These are phyloP conservation scores for Exidia glandulosa DNA, from an alignment of 768 basidiomycete species.

Conservation along the genomic window DNA sequence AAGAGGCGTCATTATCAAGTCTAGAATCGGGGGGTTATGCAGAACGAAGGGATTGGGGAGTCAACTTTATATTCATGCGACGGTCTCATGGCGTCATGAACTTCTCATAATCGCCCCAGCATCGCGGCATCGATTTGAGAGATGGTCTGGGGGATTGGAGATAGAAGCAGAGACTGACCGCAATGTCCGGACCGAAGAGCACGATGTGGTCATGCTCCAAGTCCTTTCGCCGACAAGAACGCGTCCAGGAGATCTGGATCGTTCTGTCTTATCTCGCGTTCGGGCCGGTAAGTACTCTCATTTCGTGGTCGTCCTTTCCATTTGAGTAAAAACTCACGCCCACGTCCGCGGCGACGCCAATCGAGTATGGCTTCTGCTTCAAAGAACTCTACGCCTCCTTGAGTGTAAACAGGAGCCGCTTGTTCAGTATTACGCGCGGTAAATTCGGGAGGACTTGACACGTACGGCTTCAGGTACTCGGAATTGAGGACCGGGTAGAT, in stretches of 20 bases:
- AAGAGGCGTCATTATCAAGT: too few species aligned
- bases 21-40: too few species aligned
- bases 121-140: too few species aligned
- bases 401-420: background rate
- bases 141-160: too few species aligned
- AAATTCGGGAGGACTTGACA: background rate
- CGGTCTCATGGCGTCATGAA: too few species aligned
- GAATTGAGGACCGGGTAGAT: constrained; percentile 17
- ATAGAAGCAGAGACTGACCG: too few species aligned
- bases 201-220: too few species aligned
- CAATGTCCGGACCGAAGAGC: too few species aligned
- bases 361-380: background rate
- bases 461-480: background rate
- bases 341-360: background rate
- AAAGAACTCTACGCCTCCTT: background rate
- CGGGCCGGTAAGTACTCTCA: background rate
- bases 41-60: too few species aligned
- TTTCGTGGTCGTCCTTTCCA: background rate
- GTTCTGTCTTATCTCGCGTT: background rate
- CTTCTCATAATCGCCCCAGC: too few species aligned
- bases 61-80: too few species aligned
- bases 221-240: too few species aligned
- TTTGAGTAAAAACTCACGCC: background rate
- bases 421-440: background rate
- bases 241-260: background rate